These are phyloP conservation scores for Haplosporangium sp. DNA, from an alignment of 371 early-diverging fungal genomes.

Conservation along the genomic window DNA sequence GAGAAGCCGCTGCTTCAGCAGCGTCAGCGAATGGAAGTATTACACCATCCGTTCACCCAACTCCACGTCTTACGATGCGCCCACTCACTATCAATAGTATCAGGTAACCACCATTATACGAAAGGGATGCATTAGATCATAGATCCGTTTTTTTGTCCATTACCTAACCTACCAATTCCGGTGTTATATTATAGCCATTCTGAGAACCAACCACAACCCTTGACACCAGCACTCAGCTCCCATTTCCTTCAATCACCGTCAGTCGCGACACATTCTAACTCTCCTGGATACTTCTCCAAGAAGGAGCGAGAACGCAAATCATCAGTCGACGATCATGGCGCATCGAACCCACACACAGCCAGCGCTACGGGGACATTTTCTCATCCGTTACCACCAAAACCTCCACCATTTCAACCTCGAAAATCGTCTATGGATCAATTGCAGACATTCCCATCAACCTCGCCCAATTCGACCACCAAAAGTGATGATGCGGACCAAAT, in stretches of 20 bases:
- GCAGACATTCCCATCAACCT: slow-evolving; percentile 7
- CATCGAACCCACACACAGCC: slow-evolving; percentile 1
- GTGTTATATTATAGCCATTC: slow-evolving; percentile 3
- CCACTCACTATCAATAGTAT: slow-evolving; percentile 33
- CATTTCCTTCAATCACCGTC: slow-evolving; percentile 51
- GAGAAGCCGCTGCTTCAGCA: slow-evolving; percentile 34
- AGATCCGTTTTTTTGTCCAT: neutral
- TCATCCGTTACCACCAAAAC: slow-evolving; percentile 51
- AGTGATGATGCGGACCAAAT: slow-evolving; percentile 18
- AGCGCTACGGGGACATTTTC: slow-evolving; percentile 20
- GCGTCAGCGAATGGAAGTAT: slow-evolving; percentile 24
- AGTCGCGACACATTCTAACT: slow-evolving; percentile 25
- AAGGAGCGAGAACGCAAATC: slow-evolving; percentile 41
- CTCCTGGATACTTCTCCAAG: slow-evolving; percentile 47
- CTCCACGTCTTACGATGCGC: slow-evolving; percentile 22
- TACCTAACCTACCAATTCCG: too few species aligned
- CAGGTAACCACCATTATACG: neutral
- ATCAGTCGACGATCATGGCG: slow-evolving; percentile 32
- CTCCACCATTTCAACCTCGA: slow-evolving; percentile 35
- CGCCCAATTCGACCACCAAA: slow-evolving; percentile 3
- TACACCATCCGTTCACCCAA: slow-evolving; percentile 10
- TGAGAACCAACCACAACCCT: slow-evolving; percentile 23
- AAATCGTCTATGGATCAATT: slow-evolving; percentile 30
- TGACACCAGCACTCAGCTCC: slow-evolving; percentile 32
- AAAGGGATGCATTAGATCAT: neutral